phyloP scores from a whole-genome alignment of 2,329 filamentous ascomycete species.

The Neofusicoccum parvum region DNA sequence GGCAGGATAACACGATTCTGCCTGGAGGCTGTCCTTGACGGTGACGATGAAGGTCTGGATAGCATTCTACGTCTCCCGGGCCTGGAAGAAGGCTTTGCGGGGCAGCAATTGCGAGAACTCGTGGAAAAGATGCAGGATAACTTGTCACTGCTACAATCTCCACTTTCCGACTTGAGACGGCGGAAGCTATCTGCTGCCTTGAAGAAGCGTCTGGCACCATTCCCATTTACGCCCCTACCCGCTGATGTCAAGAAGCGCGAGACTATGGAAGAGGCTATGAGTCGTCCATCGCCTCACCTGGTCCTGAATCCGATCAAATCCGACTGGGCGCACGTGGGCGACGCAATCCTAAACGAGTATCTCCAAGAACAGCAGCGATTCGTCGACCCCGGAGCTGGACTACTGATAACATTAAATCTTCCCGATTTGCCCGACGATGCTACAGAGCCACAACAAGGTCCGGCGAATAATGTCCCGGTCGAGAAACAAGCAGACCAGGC shows the following conservation, averaged over 20 bases:
- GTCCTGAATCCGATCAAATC: conserved; percentile 38
- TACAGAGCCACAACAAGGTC: background rate
- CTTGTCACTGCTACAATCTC: conserved; percentile 56
- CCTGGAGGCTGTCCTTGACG: conserved; percentile 64
- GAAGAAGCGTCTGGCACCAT: conserved; percentile 58
- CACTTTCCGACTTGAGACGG: conserved; percentile 51
- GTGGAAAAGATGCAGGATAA: conserved; percentile 56
- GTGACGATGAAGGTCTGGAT: conserved; percentile 60
- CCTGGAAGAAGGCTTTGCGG: conserved; percentile 57
- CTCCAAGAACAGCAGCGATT: conserved; percentile 43
- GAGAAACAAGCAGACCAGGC: background rate
- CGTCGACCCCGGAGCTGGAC: conserved; percentile 37
- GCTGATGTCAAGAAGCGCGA: conserved; percentile 31
- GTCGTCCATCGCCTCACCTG: conserved; percentile 39
- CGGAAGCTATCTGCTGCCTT: conserved; percentile 55
- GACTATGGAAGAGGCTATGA: background rate
- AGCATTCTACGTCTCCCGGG: conserved; percentile 59
- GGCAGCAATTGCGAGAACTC: conserved; percentile 53
- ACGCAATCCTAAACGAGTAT: conserved; percentile 49
- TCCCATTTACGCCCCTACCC: conserved; percentile 43
- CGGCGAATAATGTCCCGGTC: background rate
- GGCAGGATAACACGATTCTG: conserved; percentile 63
- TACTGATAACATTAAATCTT: conserved; percentile 45
- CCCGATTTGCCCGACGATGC: conserved; percentile 29
- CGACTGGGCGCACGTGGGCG: conserved; percentile 53